A percentile compares a stretch with the other conserved stretches of the same genome.
Evolutionary conservation across 768 basidiomycete genomes (phyloP).

Genomic region (Chalciporus piperatus): DNA sequence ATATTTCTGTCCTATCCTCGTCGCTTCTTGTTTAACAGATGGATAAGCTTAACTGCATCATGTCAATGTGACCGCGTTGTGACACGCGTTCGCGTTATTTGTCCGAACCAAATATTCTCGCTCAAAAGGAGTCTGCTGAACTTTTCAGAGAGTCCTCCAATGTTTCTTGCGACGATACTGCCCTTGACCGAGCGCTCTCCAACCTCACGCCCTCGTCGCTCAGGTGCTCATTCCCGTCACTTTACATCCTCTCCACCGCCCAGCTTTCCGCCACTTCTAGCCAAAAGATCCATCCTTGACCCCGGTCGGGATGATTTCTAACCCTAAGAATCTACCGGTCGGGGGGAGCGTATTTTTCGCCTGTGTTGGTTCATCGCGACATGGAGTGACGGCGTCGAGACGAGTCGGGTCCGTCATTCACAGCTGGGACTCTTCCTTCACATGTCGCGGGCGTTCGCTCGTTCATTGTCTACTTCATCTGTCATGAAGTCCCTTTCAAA

Average conservation of each 20-base stretch:
- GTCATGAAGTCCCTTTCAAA: constrained; percentile 38
- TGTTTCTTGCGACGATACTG: constrained; percentile 6
- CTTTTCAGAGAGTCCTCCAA: not conserved
- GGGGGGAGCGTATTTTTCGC: constrained; percentile 26
- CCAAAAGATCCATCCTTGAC: constrained; percentile 51
- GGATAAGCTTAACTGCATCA: too few species aligned
- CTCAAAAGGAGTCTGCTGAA: constrained; percentile 6
- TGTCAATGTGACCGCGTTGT: too few species aligned
- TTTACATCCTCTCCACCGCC: constrained; percentile 28
- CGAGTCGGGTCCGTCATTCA: constrained; percentile 11
- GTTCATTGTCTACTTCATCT: constrained; percentile 25
- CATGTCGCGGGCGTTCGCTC: constrained; percentile 15
- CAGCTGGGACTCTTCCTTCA: constrained; percentile 5
- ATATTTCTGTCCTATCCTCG: not conserved
- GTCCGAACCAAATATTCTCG: constrained; percentile 19
- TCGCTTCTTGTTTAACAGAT: too few species aligned
- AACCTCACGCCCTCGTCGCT: constrained; percentile 42
- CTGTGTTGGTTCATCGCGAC: constrained; percentile 22
- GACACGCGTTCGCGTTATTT: constrained; percentile 17
- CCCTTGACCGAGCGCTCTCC: constrained; percentile 17
- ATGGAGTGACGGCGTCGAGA: constrained; percentile 18
- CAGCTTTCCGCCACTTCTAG: constrained; percentile 36
- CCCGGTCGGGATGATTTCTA: constrained; percentile 48
- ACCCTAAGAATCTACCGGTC: constrained; percentile 52
- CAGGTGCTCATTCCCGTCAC: constrained; percentile 39